Evolutionary conservation across 2,329 filamentous ascomycete species (phyloP), one percentile per base, ranked within the genome.

Genomic region (Ascochyta lentis): DNA sequence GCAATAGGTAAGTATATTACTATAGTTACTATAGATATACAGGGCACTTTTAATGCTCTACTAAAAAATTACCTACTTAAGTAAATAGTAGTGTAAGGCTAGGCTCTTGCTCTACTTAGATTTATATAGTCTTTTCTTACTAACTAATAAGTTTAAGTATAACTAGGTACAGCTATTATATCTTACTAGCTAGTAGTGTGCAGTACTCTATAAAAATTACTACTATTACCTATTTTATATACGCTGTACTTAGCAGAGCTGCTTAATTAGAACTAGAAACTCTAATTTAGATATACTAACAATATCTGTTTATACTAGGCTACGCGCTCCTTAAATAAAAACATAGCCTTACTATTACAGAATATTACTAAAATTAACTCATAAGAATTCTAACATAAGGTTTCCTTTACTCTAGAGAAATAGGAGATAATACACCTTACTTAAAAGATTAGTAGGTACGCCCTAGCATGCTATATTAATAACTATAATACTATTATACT

Each of bases 61-160:
- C 54, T 57, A 7, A 57, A 52, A 34, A 57, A 57, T 48, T 31
- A 39, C 0, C 38, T 52, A n/a, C 43, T 56, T 13, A 15, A 56
- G 2, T 26, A 33, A 19, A 56, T 56, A 43, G 1, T 12, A 1
- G 4, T 52, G 1, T 0, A 3, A 6, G 40, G 10, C 46, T 12
- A 24, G 46, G 33, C 8, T 2, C 2, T 2, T 19, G 19, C 19
- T 19, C 19, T 19, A 19, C 19, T 19, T 19, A 19, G 19, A 19
- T 19, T 19, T 19, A 2, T 19, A 19, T 2, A 19, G 5, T 3
- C 46, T 52, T 34, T 41, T 52, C 35, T 39, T 19, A 19, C 48
- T 4, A 31, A 19, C 19, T 19, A 19, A 19, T 19, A 19, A 19
- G 52, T 9, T 29, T 42, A 3, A 13, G 42, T 54, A 2, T 22